Base-by-base conservation (phyloP, 179 eudicot species). In the Silene noctiflora region DNA sequence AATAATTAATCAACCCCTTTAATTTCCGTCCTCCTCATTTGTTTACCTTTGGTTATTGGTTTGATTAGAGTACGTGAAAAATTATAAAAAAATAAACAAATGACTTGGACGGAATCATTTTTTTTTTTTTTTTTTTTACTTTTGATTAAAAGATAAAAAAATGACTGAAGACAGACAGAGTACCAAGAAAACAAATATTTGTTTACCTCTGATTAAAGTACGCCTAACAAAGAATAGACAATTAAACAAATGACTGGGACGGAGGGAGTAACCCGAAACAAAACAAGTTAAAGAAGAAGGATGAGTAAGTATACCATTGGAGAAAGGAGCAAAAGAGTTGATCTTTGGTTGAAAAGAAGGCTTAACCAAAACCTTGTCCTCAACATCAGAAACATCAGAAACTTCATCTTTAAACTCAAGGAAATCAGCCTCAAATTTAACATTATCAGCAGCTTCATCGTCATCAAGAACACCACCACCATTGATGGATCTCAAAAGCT, bases 371-470 rank as follows among this genome's bases (percentile, higher is more conserved):
- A 71, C 33, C 70, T 13, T 2, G 16, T 7, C 61, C 69, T 77
- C 59, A 68, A 79, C 89, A 42, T 72, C 88, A 31, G 51, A 24
- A 13, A n/a, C 11, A 39, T 39, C 46, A 39, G 46, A 39, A 2
- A 39, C 56, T 2, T 84, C 89, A 59, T 84, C 89, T 76, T 86
- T 88, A 62, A 92, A 94, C 22, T 83, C 84, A 56, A 70, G 83
- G 76, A 89, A 92, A 88, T 91, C 96, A 77, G 95, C 92, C 72
- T 94, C 95, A 78, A 94, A 94, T 55, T 89, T 76, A 4, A 61
- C 25, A 67, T 74, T 77, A 79, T 67, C 76, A 31, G 17, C 71
- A 25, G 10, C 67, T 33, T 68, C 72, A 39, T 56, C 55, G n/a
- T 77, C 90, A 79, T 81, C 90, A 78, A 78, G 82, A 11, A 83